A percentile compares a stretch with the other conserved stretches of the same genome.
Evolutionary conservation across 768 basidiomycete species (phyloP).

Genomic region (Mycena galericulata): DNA sequence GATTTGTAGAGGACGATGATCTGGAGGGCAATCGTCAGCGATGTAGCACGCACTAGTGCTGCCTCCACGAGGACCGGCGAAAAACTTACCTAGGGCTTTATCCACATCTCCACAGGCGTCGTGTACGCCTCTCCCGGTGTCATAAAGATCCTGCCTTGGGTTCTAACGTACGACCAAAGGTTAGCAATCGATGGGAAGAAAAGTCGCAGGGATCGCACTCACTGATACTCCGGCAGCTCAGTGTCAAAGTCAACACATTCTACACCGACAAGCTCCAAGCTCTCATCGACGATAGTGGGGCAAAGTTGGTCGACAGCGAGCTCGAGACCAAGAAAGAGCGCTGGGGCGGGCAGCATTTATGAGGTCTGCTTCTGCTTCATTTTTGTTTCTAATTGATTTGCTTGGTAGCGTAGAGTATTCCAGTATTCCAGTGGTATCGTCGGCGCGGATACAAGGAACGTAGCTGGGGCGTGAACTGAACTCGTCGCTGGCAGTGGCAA

Average conservation of each 20-base stretch:
- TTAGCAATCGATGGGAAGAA: constrained; percentile 29
- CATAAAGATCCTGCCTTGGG: constrained; percentile 88
- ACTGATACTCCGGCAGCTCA: constrained; percentile 86
- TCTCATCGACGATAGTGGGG: constrained; percentile 86
- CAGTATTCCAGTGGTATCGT: constrained; percentile 35
- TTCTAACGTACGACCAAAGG: constrained; percentile 58
- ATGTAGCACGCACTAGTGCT: constrained; percentile 55
- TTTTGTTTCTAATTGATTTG: background rate
- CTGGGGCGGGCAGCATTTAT: constrained; percentile 37
- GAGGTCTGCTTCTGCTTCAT: too few relatives aligned
- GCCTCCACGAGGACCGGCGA: constrained; percentile 65
- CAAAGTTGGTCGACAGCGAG: constrained; percentile 87
- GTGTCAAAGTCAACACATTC: constrained; percentile 88
- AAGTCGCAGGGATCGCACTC: constrained; percentile 58
- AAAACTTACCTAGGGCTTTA: constrained; percentile 79
- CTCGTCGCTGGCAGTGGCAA: too few relatives aligned
- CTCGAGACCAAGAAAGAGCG: constrained; percentile 89
- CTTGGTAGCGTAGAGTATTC: constrained; percentile 10
- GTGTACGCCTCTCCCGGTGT: constrained; percentile 89
- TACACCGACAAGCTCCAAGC: constrained; percentile 83
- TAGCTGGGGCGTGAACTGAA: too few relatives aligned
- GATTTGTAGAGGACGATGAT: constrained; percentile 66
- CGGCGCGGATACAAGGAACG: constrained; percentile 24
- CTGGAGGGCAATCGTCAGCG: constrained; percentile 39
- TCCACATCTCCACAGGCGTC: constrained; percentile 93